phyloP scores from a whole-genome alignment of 2,329 filamentous ascomycete genomes.

The Colletotrichum kahawae region DNA sequence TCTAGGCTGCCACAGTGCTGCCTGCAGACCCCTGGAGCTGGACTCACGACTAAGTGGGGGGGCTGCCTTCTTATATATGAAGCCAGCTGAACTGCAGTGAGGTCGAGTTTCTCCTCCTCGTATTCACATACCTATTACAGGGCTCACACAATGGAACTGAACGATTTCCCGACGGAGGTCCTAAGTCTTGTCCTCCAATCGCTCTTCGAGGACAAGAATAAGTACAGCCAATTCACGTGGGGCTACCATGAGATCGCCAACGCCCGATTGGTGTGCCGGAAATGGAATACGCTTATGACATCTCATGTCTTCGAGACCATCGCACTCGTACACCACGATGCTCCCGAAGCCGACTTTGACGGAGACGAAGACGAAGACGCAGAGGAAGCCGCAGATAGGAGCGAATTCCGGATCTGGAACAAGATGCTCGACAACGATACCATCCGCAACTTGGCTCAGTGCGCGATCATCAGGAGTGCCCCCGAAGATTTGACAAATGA shows the following conservation, averaged over 20 bases:
- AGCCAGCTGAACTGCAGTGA: neutral
- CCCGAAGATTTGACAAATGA: neutral
- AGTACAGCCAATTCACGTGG: neutral
- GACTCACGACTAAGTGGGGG: neutral
- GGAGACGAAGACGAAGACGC: neutral
- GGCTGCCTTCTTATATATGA: neutral
- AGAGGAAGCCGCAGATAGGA: neutral
- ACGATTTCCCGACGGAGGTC: neutral
- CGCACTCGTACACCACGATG: neutral
- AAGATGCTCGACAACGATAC: neutral
- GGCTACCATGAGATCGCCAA: neutral
- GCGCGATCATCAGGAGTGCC: slow-evolving; percentile 24
- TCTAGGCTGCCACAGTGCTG: neutral
- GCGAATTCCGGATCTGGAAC: slow-evolving; percentile 4
- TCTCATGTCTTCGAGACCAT: slow-evolving; percentile 14
- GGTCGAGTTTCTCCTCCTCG: neutral
- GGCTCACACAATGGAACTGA: neutral
- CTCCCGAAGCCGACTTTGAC: neutral
- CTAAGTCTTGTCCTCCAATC: neutral
- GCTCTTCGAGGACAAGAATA: neutral
- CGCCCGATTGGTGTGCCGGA: slow-evolving; percentile 24
- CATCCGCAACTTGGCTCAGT: neutral
- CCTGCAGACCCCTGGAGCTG: neutral
- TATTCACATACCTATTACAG: neutral
- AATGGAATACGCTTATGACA: slow-evolving; percentile 17